These are phyloP conservation scores for Urostyla sp. DNA, from an alignment of 73 alveolate genomes.

Conservation along the genomic window DNA sequence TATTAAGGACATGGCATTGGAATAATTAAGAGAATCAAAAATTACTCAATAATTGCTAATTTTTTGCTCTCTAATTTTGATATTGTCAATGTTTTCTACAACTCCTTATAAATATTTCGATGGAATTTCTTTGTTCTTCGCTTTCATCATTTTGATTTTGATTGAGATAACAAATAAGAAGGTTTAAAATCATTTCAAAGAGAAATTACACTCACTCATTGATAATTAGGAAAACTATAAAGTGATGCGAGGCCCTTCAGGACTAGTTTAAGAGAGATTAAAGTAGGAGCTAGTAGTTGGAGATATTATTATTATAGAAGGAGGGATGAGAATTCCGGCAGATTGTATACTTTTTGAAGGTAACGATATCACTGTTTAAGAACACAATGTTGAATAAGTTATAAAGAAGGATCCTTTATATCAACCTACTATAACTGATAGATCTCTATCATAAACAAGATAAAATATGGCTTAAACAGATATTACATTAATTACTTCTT, in stretches of 20 bases:
- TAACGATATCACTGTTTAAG: conserved; percentile 85
- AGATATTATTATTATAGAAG: conserved; percentile 81
- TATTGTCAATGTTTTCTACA: no score
- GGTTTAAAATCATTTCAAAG: conserved; percentile 83
- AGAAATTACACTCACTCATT: conserved; percentile 76
- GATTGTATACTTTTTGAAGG: conserved; percentile 83
- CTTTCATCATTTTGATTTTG: no score
- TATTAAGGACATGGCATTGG: no score
- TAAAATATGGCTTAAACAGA: no score
- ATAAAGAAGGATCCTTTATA: conserved; percentile 1
- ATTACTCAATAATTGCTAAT: no score
- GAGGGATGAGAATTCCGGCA: conserved; percentile 92
- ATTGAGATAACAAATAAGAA: no score
- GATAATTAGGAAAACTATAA: no score
- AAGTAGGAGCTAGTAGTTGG: conserved; percentile 90
- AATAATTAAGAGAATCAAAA: no score
- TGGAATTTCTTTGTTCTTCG: no score
- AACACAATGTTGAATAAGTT: no score
- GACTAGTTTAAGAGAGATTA: conserved; percentile 11
- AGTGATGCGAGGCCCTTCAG: conserved; percentile 42
- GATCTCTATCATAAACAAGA: conserved; percentile 71
- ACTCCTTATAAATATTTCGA: no score
- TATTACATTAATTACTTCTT: conserved; percentile 89
- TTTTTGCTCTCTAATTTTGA: no score
- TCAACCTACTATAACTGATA: neutral